phyloP scores from a whole-genome alignment of 2,329 filamentous ascomycete genomes.

The Tolypocladium capitatum region DNA sequence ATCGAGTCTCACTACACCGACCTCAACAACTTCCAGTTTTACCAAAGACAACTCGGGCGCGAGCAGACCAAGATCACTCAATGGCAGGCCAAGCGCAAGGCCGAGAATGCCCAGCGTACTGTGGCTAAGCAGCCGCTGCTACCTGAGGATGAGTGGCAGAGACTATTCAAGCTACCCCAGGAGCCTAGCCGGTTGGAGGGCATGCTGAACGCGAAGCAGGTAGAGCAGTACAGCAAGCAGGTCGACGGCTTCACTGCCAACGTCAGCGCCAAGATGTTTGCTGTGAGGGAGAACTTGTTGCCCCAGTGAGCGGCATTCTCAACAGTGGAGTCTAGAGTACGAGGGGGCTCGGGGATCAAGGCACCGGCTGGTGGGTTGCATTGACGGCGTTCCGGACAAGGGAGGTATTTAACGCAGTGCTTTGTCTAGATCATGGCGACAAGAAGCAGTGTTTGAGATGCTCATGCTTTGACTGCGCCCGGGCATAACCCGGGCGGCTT shows the following conservation, averaged over 20 bases:
- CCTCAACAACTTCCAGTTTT: constrained; percentile 96
- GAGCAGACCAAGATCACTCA: constrained; percentile 94
- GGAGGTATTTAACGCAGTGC: constrained; percentile 23
- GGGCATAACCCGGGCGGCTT: not conserved
- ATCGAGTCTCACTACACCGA: constrained; percentile 98
- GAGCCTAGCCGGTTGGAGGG: constrained; percentile 88
- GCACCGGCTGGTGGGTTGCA: constrained; percentile 23
- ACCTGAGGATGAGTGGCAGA: constrained; percentile 96
- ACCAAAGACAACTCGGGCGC: constrained; percentile 82
- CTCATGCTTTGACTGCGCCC: not conserved
- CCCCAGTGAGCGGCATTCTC: constrained; percentile 30
- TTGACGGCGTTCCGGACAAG: constrained; percentile 28
- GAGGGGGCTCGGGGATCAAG: constrained; percentile 13
- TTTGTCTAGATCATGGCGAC: constrained; percentile 20
- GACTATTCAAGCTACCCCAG: constrained; percentile 92
- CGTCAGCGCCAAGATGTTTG: constrained; percentile 96
- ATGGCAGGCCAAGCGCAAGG: constrained; percentile 94
- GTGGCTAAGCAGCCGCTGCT: constrained; percentile 80
- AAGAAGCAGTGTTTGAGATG: constrained; percentile 8
- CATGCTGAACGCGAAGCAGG: constrained; percentile 88
- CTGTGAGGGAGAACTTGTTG: constrained; percentile 60
- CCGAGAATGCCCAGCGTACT: constrained; percentile 75
- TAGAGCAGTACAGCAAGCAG: constrained; percentile 95
- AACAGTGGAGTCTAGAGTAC: not conserved
- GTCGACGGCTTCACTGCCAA: constrained; percentile 90